Base-by-base conservation (phyloP, 306 rosid genomes). In the Corylus americana region DNA sequence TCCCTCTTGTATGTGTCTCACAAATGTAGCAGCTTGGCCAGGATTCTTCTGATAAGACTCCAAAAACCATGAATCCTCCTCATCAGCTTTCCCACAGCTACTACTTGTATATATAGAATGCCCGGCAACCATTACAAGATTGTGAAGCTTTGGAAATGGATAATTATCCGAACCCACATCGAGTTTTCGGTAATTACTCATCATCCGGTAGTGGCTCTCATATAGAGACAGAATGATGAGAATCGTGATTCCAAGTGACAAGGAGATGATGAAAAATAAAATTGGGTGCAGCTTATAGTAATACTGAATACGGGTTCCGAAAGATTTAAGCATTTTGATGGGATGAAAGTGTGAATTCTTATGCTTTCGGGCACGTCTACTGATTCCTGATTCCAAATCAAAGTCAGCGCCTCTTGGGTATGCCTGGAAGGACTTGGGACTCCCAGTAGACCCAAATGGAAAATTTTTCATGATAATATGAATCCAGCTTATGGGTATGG, bases 51-150 rank as follows among this genome's bases (percentile, higher is more conserved):
- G 98, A 85, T 95, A 95, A 39, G 94, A 80, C 82, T 95, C 98
- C 92, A 95, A 80, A 84, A 86, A 87, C 98, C 98, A 95, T 14
- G 98, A 95, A 49, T 86, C 98, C 87, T 95, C 97, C 54, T 85
- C 87, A 39, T 92, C 98, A 86, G 89, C 86, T 64, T 90, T 91
- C 73, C 89, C 97, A 84, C 97, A 92, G 20, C 85, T 89, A 77
- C 89, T 87, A 57, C 98, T 92, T 4, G 89, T 90, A 67, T 95
- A 95, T 77, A 95, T 78, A 0, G 98, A 95, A 76, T 95, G 98
- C 57, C 98, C 98, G 14, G 97, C 97, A 78, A 95, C 98, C 98
- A 92, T 90, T 18, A 94, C 90, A 75, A 94, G 88, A 79, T 94
- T 94, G 66, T 70, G 83, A 59, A 92, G 98, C 85, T 86, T 86